Conservation (phyloP, 768 basidiomycete species). For the Mycena polygramma region DNA sequence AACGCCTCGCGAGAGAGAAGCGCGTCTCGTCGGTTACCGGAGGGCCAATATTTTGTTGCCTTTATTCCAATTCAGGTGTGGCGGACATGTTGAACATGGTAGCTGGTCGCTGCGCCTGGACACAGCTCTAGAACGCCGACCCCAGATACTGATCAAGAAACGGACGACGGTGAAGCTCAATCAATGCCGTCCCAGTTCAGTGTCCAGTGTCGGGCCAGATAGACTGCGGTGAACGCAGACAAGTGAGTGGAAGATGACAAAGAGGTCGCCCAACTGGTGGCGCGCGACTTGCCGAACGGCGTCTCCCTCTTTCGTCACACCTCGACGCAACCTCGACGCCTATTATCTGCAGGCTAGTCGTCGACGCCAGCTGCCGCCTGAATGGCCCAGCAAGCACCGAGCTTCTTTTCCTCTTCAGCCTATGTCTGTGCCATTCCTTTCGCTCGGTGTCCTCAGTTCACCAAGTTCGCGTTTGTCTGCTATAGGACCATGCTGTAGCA, state of each 20-base stretch:
- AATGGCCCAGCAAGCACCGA: conserved; percentile 51
- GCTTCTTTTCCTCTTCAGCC: conserved; percentile 51
- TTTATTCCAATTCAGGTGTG: no score
- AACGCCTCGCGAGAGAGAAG: no score
- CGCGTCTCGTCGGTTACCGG: no score
- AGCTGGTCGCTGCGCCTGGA: no score
- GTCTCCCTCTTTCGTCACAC: conserved; percentile 3
- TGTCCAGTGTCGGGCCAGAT: not conserved
- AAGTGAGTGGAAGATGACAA: conserved; percentile 4
- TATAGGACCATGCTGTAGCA: conserved; percentile 93
- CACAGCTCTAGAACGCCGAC: no score
- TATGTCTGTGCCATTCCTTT: conserved; percentile 35
- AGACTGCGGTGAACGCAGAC: not conserved
- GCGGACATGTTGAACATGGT: no score
- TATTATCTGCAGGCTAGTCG: not conserved
- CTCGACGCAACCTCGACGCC: not conserved
- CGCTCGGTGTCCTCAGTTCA: not conserved
- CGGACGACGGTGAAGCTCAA: no score
- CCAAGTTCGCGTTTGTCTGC: not conserved
- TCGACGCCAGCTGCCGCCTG: conserved; percentile 26
- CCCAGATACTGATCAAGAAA: no score
- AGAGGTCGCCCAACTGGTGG: conserved; percentile 5
- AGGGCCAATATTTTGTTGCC: no score
- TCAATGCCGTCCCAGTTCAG: not conserved
- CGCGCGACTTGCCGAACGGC: conserved; percentile 17